phyloP scores from a whole-genome alignment of 1,284 basidiomycete species.

The Rhodotorula mucilaginosa region DNA sequence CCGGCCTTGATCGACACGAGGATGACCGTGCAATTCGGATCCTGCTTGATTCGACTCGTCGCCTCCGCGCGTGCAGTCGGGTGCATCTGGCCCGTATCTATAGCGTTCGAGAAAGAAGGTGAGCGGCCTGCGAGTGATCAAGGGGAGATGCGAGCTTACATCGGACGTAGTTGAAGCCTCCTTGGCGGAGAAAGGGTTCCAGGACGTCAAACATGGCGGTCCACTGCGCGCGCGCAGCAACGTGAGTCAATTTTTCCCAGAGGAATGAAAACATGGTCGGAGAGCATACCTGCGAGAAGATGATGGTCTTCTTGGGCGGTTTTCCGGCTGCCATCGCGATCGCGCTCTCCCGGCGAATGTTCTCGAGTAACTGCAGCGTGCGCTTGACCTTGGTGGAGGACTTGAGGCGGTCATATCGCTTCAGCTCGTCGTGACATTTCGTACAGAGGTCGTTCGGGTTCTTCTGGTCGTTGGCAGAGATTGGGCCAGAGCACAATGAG shows the following conservation, averaged over 20 bases:
- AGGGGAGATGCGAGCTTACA: conserved; percentile 60
- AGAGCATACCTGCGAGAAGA: conserved; percentile 53
- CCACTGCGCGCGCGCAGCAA: conserved; percentile 58
- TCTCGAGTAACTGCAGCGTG: conserved; percentile 68
- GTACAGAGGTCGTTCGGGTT: conserved; percentile 30
- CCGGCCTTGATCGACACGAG: conserved; percentile 84
- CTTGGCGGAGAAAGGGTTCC: conserved; percentile 70
- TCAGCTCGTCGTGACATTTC: conserved; percentile 37
- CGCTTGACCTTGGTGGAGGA: conserved; percentile 75
- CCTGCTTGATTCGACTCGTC: conserved; percentile 66
- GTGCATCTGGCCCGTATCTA: conserved; percentile 39
- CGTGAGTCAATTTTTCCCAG: not conserved
- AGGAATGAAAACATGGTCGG: conserved; percentile 47
- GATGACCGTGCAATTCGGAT: conserved; percentile 64
- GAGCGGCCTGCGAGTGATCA: not conserved
- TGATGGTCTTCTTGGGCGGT: conserved; percentile 76
- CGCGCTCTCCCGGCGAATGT: conserved; percentile 55
- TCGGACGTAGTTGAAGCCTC: conserved; percentile 70
- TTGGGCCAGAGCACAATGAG: conserved; percentile 8
- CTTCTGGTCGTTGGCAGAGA: not conserved
- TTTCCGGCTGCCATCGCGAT: not conserved
- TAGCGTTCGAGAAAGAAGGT: not conserved
- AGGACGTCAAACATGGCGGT: conserved; percentile 85
- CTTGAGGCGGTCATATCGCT: conserved; percentile 23
- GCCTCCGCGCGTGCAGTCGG: conserved; percentile 67